phyloP scores from a whole-genome alignment of 2,329 filamentous ascomycete genomes.

The Trichoderma sp. region DNA sequence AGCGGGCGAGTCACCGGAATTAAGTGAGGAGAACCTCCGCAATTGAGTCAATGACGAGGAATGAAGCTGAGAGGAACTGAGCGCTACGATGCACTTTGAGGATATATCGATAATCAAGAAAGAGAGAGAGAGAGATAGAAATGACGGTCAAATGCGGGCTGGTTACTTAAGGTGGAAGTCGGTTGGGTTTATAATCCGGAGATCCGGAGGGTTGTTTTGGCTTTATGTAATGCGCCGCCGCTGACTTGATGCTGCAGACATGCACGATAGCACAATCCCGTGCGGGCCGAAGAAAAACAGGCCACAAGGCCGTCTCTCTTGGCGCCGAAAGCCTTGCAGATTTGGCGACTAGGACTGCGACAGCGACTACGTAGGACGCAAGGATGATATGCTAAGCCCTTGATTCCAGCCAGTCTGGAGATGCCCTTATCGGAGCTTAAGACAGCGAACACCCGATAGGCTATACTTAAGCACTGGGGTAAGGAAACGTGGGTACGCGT shows the following conservation, averaged over 20 bases:
- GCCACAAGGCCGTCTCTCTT: not conserved
- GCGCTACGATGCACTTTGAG: not conserved
- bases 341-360: not conserved
- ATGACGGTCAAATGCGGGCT: not conserved
- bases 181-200: not conserved
- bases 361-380: not conserved
- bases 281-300: conserved; percentile 4
- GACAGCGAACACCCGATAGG: not conserved
- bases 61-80: not conserved
- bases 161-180: not conserved
- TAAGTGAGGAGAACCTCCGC: not conserved
- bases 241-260: not conserved
- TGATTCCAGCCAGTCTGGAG: not conserved
- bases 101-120: not conserved
- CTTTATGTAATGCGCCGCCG: not conserved
- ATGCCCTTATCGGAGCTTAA: not conserved
- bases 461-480: not conserved
- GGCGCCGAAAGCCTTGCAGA: not conserved
- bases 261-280: not conserved
- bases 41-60: not conserved
- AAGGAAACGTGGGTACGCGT: not conserved
- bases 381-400: not conserved
- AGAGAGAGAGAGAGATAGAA: not conserved
- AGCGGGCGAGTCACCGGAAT: not conserved
- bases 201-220: not conserved